phyloP scores from a whole-genome alignment of 495 filamentous ascomycete species.

The Aspergillus sparsus region DNA sequence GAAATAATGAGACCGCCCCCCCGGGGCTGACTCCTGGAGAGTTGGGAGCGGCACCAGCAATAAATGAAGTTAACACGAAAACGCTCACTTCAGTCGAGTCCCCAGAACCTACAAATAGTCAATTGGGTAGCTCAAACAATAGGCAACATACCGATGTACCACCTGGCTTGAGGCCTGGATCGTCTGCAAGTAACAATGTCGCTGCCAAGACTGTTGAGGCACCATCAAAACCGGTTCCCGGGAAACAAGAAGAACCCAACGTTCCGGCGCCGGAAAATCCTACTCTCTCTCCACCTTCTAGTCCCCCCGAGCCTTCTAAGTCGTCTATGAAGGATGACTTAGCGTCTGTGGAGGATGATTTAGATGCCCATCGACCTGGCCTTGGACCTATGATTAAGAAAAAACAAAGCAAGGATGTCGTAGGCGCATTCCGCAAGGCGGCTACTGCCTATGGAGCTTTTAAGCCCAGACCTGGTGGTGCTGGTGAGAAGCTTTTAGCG shows the following conservation, averaged over 20 bases:
- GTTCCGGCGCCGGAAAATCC: constrained; percentile 13
- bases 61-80: constrained; percentile 30
- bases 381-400: constrained; percentile 92
- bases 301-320: constrained; percentile 23
- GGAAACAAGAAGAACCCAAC: constrained; percentile 14
- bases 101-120: constrained; percentile 21
- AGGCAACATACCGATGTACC: constrained; percentile 24
- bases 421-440: constrained; percentile 78
- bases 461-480: constrained; percentile 80
- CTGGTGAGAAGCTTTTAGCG: constrained; percentile 67
- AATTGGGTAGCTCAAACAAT: constrained; percentile 16
- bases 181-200: constrained; percentile 20
- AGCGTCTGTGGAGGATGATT: constrained; percentile 49
- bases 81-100: constrained; percentile 19
- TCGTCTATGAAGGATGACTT: constrained; percentile 47
- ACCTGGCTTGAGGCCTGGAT: constrained; percentile 27
- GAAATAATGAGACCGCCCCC: constrained; percentile 35
- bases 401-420: constrained; percentile 67
- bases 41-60: constrained; percentile 28
- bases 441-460: constrained; percentile 81
- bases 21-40: constrained; percentile 33
- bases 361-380: constrained; percentile 65
- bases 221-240: constrained; percentile 7
- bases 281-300: constrained; percentile 16
- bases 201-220: constrained; percentile 27